Base-by-base conservation (phyloP, 345 rosid species). In the Microthlaspi erraticum region DNA sequence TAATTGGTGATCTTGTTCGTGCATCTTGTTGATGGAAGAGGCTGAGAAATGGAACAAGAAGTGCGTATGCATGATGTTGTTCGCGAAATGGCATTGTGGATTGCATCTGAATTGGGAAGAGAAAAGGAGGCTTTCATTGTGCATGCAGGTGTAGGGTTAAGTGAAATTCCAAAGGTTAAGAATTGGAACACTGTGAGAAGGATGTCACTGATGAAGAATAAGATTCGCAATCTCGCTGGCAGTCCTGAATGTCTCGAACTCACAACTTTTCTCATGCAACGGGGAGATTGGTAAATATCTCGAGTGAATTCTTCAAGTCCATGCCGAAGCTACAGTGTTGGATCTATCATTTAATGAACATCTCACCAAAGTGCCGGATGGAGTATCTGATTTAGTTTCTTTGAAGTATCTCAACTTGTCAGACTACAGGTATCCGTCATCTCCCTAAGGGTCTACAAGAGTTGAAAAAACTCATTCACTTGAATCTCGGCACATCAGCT, bases 51-150 rank as follows among this genome's bases (percentile, higher is more conserved):
- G 8, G 5, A 38, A 2, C 0, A 44, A 34, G 1, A 6, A 6
- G 66, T 80, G 41, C 51, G 18, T 66, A 80, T 82, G 84, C 84
- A 84, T 31, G 79, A 70, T 38, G 70, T 85, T 18, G 79, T 82
- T 4, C 70, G 84, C 23, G 88, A 84, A 46, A 72, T 82, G 59
- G 86, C 84, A 0, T 51, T 81, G 6, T 75, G 83, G 81, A 81
- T 81, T 0, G 71, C 64, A 2, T 20, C 64, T 54, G 64, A 72
- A 0, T 2, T 62, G 10, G 64, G 49, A 53, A 52, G 0, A 26
- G 3, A 72, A 7, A 42, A 33, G 1, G 63, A 54, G 0, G 34
- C 33, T 11, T 53, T 16, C 32, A 36, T 62, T 3, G 64, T 55
- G 14, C 39, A 1, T 13, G 50, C 58, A 3, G 50, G 76, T 46